Conservation (phyloP, 768 basidiomycete species). For the Agrocybe pediades region DNA sequence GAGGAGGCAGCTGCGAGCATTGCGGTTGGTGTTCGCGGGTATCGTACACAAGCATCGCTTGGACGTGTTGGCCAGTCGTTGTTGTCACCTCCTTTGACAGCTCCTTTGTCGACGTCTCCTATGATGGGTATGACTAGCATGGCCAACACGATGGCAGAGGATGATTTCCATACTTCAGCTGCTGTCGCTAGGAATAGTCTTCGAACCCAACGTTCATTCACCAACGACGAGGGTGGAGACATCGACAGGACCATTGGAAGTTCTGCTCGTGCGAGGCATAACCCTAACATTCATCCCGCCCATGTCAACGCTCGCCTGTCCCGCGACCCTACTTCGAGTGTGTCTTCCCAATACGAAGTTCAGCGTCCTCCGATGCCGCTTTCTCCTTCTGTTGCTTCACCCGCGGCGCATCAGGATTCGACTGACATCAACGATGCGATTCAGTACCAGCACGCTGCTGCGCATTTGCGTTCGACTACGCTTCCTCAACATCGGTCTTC, state of each 20-base stretch:
- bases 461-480: constrained; percentile 48
- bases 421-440: constrained; percentile 15
- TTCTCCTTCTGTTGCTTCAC: constrained; percentile 14
- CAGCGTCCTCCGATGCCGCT: constrained; percentile 16
- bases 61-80: constrained; percentile 20
- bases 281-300: constrained; percentile 23
- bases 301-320: constrained; percentile 29
- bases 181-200: constrained; percentile 10
- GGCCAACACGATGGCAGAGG: constrained; percentile 29
- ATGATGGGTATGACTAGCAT: constrained; percentile 13
- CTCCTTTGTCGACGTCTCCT: constrained; percentile 5
- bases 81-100: constrained; percentile 13
- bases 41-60: constrained; percentile 37
- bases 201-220: constrained; percentile 1
- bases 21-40: constrained; percentile 41
- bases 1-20: constrained; percentile 30
- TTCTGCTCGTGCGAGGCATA: constrained; percentile 10
- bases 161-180: constrained; percentile 37
- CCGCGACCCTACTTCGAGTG: constrained; percentile 16
- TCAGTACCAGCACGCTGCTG: constrained; percentile 21
- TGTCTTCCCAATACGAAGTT: constrained; percentile 10
- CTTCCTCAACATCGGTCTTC: constrained; percentile 41
- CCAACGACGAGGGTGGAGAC: constrained; percentile 1
- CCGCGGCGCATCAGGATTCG: constrained; percentile 12
- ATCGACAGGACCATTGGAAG: constrained; percentile 8